Evolutionary conservation across 139 green algal species (phyloP).

Genomic region (Auxenochlorella protothecoides): DNA sequence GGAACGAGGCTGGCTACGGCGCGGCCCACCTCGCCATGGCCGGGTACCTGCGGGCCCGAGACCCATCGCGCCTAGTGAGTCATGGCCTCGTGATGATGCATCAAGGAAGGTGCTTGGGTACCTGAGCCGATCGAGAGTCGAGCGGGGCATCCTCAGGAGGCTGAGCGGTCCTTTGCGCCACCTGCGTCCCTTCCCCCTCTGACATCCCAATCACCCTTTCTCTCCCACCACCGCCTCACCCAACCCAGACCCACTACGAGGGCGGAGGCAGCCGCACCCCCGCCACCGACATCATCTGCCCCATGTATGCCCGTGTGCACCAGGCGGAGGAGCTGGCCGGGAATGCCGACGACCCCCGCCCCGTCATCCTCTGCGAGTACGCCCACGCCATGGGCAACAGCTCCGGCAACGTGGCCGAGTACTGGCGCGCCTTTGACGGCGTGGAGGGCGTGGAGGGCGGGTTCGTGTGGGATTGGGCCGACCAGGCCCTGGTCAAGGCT

Average conservation of each 20-base stretch:
- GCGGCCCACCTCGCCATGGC: conserved; percentile 57
- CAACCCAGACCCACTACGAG: conserved; percentile 34
- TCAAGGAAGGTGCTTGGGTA: no score
- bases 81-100: no score
- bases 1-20: conserved; percentile 88
- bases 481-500: conserved; percentile 68
- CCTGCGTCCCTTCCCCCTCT: conserved; percentile 35
- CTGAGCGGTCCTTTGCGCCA: no score
- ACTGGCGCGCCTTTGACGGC: conserved; percentile 76
- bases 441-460: conserved; percentile 58
- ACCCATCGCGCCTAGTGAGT: conserved; percentile 52
- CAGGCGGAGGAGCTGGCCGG: conserved; percentile 29
- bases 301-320: conserved; percentile 83
- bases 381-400: conserved; percentile 95
- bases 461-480: conserved; percentile 98
- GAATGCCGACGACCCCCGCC: conserved; percentile 36
- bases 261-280: conserved; percentile 73
- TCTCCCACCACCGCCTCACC: not conserved
- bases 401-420: conserved; percentile 82
- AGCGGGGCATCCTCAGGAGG: no score
- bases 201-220: not conserved
- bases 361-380: conserved; percentile 95
- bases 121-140: no score
- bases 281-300: conserved; percentile 90
- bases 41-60: conserved; percentile 31